Base-by-base conservation (phyloP, 1,139 yeast genomes). In the Blastobotrys illinoisensis region DNA sequence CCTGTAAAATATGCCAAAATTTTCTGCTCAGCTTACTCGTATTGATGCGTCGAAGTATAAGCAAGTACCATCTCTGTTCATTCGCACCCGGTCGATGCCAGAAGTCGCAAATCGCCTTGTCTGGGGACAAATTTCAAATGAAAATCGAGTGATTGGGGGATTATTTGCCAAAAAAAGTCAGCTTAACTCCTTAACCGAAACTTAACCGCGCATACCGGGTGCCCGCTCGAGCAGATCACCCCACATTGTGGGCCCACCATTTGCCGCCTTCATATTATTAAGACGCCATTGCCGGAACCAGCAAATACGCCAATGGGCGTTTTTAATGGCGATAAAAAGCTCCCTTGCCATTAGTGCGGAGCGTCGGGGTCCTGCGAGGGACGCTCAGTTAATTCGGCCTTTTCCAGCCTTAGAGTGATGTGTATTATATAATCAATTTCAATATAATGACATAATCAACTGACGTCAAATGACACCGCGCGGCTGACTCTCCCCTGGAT, bases 51-150 rank as follows among this genome's bases (percentile, higher is more conserved):
- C 44, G 59, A 48, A 14, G 55, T 48, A 44, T 55, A 57, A 11
- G 58, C 54, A 16, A 57, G 53, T 23, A 63, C 66, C 66, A 63
- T 63, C n/a, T 28, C 14, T 46, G 21, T 21, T 13, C 14, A 45
- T 14, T n/a, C 40, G 16, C 40, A 32, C 40, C 40, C 7, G 40
- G 40, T 13, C 13, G 16, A 32, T 32, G 40, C 40, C 40, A 32
- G 40, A 32, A 32, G 40, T 32, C 40, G 40, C 40, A 32, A 32
- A 32, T 32, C 40, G 16, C 40, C 40, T 32, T 32, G 40, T 32
- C 40, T 32, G 40, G 40, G 40, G 40, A 32, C 40, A 32, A 32
- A 32, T 32, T 32, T 32, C 40, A 32, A 32, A 32, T 32, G 40
- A 32, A n/a, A 13, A 32, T 32, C 40, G 40, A 11, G 16, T 32